Percentiles rank a stretch among this genome's conserved stretches.
phyloP scores from a whole-genome alignment of 257 asterid species.

The Solanum chiquidenum region DNA sequence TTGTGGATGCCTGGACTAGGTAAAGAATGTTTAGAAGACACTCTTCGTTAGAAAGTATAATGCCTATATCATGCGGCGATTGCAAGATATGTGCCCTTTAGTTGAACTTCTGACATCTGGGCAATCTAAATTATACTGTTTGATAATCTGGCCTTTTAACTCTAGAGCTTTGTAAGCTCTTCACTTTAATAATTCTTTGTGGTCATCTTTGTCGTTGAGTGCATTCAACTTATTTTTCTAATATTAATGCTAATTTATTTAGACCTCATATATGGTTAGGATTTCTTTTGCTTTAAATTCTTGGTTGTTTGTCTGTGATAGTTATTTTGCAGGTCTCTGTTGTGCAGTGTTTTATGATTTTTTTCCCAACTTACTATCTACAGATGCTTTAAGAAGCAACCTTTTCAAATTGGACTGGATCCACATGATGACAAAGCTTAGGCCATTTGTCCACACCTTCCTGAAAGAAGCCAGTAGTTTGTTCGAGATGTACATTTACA shows the following conservation, averaged over 20 bases:
- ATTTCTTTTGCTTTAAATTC: not conserved
- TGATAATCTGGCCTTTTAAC: not conserved
- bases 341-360: not conserved
- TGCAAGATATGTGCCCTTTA: not conserved
- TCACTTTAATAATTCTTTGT: not conserved
- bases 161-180: not conserved
- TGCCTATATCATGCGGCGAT: not conserved
- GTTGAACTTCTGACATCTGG: not conserved
- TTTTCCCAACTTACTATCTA: slow-evolving; percentile 1
- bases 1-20: not conserved
- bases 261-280: not conserved
- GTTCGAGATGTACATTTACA: slow-evolving; percentile 89
- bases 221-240: not conserved
- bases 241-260: not conserved
- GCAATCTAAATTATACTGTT: not conserved
- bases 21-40: not conserved
- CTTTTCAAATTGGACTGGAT: slow-evolving; percentile 55
- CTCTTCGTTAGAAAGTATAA: not conserved
- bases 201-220: not conserved
- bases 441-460: slow-evolving; percentile 79
- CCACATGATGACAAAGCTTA: slow-evolving; percentile 90
- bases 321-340: not conserved
- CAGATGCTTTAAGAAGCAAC: slow-evolving; percentile 57
- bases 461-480: slow-evolving; percentile 61
- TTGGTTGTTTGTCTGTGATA: not conserved